Evolutionary conservation across 441 rosid species (phyloP).

Genomic region (Croton laevigatus): DNA sequence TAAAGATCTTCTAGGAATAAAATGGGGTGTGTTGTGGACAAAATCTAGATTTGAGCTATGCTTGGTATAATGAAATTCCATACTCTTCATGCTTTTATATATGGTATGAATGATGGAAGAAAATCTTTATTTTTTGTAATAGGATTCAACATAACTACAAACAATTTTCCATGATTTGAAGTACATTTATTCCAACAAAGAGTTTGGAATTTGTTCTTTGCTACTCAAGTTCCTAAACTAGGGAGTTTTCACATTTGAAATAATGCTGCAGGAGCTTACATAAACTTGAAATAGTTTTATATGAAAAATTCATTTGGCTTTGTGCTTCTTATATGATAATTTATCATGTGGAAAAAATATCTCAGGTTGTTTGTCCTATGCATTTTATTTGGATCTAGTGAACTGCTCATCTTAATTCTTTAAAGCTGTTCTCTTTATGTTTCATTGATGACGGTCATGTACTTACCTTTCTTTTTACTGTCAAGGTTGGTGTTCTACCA

Average conservation of each 20-base stretch:
- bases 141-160: no score
- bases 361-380: background rate
- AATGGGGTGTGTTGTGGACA: background rate
- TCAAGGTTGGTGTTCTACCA: constrained; percentile 95
- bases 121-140: no score
- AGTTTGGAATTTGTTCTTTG: background rate
- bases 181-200: no score
- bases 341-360: background rate
- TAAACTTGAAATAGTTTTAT: background rate
- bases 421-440: background rate
- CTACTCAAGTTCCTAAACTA: constrained; percentile 3
- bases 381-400: background rate
- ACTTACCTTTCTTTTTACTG: constrained; percentile 25
- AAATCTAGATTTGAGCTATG: background rate
- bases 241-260: constrained; percentile 1
- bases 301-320: background rate
- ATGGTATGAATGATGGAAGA: no score
- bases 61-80: no score
- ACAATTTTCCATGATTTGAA: no score
- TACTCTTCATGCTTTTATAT: no score
- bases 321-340: background rate
- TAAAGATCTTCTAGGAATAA: background rate
- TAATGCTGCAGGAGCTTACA: background rate
- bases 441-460: constrained; percentile 14
- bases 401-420: background rate